Evolutionary conservation across 2,329 filamentous ascomycete species (phyloP), one percentile per base, ranked within the genome.

Genomic region (Pleoardoris graminearum): DNA sequence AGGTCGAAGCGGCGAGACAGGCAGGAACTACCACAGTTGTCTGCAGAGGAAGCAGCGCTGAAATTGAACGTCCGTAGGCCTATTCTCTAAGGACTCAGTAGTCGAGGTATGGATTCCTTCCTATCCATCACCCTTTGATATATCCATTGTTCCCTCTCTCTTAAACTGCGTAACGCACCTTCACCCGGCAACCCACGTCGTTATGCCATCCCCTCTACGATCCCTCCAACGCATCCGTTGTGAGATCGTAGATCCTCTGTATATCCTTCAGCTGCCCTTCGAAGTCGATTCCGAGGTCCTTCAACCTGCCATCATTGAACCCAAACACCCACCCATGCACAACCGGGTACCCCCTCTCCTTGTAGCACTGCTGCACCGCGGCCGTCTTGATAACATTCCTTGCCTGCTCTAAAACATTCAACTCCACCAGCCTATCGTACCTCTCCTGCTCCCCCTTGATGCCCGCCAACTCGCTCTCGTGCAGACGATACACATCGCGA

Each of bases 291-390:
- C 87, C 77, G 54, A 87, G 74, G 65, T 87, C 84, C 70, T 82
- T 85, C 53, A 90, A 76, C 63, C 87, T 72, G 8, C 87, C 87
- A 63, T 89, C 84, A 48, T 82, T 74, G 62, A 89, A 85, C 57
- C 82, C 84, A 76, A 90, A 90, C 38, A 89, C 86, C 86, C 86
- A 89, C 30, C 85, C 87, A 74, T 89, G 86, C 47, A 90, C 86
- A 55, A 89, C 80, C 47, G 87, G 87, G 66, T 82, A 89, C 60
- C 80, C 73, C 62, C 87, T 84, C 66, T 82, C 71, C 39, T 79
- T 79, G 65, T 84, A 89, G 16, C 78, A 83, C 66, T 75, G 82
- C 78, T 76, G 87, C 76, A 68, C 74, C 8, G 72, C 88, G 79
- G 70, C 80, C 65, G 73, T 73, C 65, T 75, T 75, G 58, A 74